phyloP scores from a whole-genome alignment of 139 green algal species.

The Ostreobium quekettii region DNA sequence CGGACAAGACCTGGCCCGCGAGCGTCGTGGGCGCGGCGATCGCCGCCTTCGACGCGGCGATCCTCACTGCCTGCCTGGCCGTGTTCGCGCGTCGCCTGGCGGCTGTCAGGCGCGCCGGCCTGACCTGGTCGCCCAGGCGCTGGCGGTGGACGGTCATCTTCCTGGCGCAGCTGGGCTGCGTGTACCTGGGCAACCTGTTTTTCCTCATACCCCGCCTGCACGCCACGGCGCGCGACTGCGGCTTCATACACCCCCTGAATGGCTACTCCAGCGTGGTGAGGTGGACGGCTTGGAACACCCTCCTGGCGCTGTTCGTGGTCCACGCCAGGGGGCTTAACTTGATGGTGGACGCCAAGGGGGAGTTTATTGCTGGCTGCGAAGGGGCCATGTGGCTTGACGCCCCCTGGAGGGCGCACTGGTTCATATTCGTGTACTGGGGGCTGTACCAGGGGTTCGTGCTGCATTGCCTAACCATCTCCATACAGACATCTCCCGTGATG shows the following conservation, averaged over 20 bases:
- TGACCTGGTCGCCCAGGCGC: neutral
- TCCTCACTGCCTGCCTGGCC: neutral
- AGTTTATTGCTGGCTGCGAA: neutral
- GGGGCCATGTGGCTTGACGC: neutral
- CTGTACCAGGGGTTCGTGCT: slow-evolving; percentile 1
- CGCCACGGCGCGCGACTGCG: slow-evolving; percentile 16
- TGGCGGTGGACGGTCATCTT: neutral
- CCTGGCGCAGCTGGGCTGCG: slow-evolving; percentile 13
- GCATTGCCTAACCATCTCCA: too few species aligned
- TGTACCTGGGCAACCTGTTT: too few species aligned
- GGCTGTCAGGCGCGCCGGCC: neutral
- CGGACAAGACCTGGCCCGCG: neutral
- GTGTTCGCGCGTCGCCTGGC: neutral
- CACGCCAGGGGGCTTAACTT: slow-evolving; percentile 9
- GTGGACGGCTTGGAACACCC: slow-evolving; percentile 30
- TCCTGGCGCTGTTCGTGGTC: slow-evolving; percentile 26
- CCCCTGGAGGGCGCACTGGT: neutral
- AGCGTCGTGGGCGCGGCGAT: neutral
- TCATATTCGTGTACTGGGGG: neutral
- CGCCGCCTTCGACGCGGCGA: neutral
- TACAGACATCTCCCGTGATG: too few species aligned
- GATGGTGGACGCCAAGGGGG: neutral
- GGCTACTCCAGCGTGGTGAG: slow-evolving; percentile 20
- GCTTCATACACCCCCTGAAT: slow-evolving; percentile 19
- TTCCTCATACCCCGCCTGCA: slow-evolving; percentile 26